Evolutionary conservation across 2,329 filamentous ascomycete genomes (phyloP), one percentile per base, ranked within the genome.

Genomic region (Emergomyces pasteurianus): DNA sequence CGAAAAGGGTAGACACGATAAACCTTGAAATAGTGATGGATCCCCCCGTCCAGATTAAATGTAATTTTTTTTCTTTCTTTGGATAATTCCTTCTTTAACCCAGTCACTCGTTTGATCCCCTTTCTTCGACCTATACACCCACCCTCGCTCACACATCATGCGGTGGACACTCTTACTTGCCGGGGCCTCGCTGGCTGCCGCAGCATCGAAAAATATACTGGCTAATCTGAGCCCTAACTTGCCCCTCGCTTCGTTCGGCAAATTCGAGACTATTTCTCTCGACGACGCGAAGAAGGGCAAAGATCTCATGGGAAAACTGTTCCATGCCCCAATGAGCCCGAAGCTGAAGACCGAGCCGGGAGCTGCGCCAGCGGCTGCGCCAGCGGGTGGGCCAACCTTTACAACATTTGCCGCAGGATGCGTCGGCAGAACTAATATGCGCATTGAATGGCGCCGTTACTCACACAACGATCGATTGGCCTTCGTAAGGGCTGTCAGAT

Each of bases 221-320:
- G 12, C 16, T 3, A 14, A 55, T 12, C 34, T 55, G 21, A 42
- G 43, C 46, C 58, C 58, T 21, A 60, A 55, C 26, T 34, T 60
- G 4, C 49, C 58, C 12, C 26, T 64, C 59, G 74, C 62, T 43
- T 74, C 65, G 40, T 74, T 70, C 40, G 70, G 67, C 55, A 74
- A 62, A 31, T 73, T 67, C 46, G 64, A 66, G 47, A 75, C 74
- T 7, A 70, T 73, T 52, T 71, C 67, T 31, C 63, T 65, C 9
- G 72, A 74, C 40, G 73, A 75, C 23, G 72, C 69, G n/a, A 74
- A 63, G 36, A 67, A 69, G 52, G 46, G 46, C 2, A 60, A 60
- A 26, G 58, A 60, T 55, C 50, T 60, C 9, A 28, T n/a, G 14
- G 49, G 42, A 3, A 55, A 55, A 38, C 1, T 60, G 10, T 31